These are phyloP conservation scores for Cyclotella choctawhatcheeana DNA, from an alignment of 108 stramenopile genomes.

Conservation along the genomic window DNA sequence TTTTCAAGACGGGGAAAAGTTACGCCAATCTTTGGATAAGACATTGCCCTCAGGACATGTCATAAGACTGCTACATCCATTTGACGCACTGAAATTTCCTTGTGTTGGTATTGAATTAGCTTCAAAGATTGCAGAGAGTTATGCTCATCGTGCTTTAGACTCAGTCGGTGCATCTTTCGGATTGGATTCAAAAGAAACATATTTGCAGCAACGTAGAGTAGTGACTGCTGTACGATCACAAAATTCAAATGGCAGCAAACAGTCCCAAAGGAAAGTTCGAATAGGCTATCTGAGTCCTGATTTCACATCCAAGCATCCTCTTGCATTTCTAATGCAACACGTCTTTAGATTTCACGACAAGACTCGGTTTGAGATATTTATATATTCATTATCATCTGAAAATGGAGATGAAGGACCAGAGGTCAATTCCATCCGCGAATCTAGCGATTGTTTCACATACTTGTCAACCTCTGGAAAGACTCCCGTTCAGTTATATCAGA, in stretches of 20 bases:
- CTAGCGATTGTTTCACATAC: constrained; percentile 63
- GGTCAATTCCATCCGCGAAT: constrained; percentile 65
- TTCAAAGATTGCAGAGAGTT: constrained; percentile 48
- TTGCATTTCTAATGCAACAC: constrained; percentile 87
- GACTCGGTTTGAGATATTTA: constrained; percentile 62
- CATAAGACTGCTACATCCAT: constrained; percentile 54
- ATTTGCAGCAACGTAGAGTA: background rate
- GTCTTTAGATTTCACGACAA: constrained; percentile 86
- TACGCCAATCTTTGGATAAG: constrained; percentile 29
- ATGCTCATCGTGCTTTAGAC: constrained; percentile 48
- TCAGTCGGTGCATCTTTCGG: constrained; percentile 20
- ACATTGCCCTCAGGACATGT: constrained; percentile 8
- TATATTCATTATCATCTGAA: constrained; percentile 68
- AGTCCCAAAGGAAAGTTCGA: constrained; percentile 34
- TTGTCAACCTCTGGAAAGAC: constrained; percentile 43
- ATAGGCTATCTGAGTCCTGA: constrained; percentile 85
- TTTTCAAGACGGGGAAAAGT: constrained; percentile 39
- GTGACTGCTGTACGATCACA: constrained; percentile 4
- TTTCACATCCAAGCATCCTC: constrained; percentile 83
- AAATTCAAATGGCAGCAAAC: constrained; percentile 8
- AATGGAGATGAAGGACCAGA: constrained; percentile 57
- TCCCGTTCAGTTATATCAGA: constrained; percentile 58
- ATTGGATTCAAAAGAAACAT: background rate
- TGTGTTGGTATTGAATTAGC: constrained; percentile 53
- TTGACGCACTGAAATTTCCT: constrained; percentile 64